These are phyloP conservation scores for Thielaviopsis musarum DNA, from an alignment of 2,329 filamentous ascomycete genomes.

Conservation along the genomic window DNA sequence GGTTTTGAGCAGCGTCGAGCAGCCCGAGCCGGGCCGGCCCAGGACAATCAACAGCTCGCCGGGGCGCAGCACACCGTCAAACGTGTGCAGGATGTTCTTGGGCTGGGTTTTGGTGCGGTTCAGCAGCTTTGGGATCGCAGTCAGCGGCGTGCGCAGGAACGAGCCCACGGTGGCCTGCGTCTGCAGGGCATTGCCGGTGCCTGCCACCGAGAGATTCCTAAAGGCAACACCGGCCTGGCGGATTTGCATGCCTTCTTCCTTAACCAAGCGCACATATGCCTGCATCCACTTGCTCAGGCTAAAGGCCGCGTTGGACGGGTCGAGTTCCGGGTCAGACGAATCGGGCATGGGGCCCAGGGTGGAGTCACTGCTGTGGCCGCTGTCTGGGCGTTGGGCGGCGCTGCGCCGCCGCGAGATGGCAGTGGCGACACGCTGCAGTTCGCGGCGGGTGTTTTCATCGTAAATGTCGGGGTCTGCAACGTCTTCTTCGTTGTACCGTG, in stretches of 20 bases:
- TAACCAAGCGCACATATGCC: constrained; percentile 25
- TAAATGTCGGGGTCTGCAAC: constrained; percentile 7
- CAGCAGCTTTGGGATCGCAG: constrained; percentile 19
- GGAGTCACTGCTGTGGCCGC: not conserved
- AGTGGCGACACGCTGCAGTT: constrained; percentile 25
- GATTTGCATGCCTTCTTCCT: constrained; percentile 36
- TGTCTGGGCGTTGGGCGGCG: constrained; percentile 13
- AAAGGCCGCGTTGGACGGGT: constrained; percentile 24
- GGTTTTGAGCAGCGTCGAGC: constrained; percentile 46
- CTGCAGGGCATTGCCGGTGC: constrained; percentile 49
- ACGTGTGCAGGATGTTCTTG: constrained; percentile 45
- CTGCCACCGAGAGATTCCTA: constrained; percentile 48
- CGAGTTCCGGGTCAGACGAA: constrained; percentile 19
- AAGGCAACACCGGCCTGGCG: constrained; percentile 44
- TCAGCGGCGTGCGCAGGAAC: constrained; percentile 38
- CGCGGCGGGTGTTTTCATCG: constrained; percentile 19
- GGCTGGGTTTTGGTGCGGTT: constrained; percentile 23
- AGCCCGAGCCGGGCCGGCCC: constrained; percentile 48
- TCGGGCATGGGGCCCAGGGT: not conserved
- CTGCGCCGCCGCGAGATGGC: constrained; percentile 22
- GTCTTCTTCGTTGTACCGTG: not conserved
- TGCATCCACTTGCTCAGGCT: constrained; percentile 26
- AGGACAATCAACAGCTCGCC: constrained; percentile 56
- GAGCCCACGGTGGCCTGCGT: constrained; percentile 51
- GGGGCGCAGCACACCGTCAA: constrained; percentile 45